Percentiles rank a stretch among this genome's conserved stretches.
phyloP scores from a whole-genome alignment of 129 eudicot species.

The Centella asiatica region DNA sequence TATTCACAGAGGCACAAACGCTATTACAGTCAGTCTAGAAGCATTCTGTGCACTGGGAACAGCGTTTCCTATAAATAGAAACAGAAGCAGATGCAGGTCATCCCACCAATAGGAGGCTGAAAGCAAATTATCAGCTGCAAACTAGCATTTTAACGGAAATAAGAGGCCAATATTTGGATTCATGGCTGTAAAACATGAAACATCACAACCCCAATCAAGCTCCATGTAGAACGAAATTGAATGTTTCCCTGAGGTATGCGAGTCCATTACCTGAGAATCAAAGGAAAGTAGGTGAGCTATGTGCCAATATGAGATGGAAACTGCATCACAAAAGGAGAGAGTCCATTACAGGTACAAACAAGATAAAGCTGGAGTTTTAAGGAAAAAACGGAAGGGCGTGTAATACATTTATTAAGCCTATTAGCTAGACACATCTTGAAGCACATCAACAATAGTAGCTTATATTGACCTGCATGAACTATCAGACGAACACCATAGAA shows the following conservation, averaged over 20 bases:
- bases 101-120: constrained; percentile 9
- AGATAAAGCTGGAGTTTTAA: neutral
- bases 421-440: no score
- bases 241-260: constrained; percentile 16
- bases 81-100: constrained; percentile 13
- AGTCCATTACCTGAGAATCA: constrained; percentile 17
- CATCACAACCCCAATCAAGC: neutral
- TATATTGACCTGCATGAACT: neutral
- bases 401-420: no score
- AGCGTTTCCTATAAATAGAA: constrained; percentile 19
- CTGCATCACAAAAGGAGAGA: neutral
- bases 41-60: constrained; percentile 14
- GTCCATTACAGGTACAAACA: neutral
- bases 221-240: constrained; percentile 34
- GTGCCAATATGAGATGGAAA: neutral
- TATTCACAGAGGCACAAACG: constrained; percentile 43
- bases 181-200: neutral
- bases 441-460: no score
- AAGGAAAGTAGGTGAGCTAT: neutral
- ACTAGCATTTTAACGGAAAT: neutral
- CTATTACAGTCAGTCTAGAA: constrained; percentile 33
- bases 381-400: no score
- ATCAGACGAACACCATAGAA: neutral
- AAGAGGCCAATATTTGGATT: constrained; percentile 1
- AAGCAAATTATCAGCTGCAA: constrained; percentile 5